Base-by-base conservation (phyloP, 1,284 basidiomycete genomes). In the Rhodotorula sp. region DNA sequence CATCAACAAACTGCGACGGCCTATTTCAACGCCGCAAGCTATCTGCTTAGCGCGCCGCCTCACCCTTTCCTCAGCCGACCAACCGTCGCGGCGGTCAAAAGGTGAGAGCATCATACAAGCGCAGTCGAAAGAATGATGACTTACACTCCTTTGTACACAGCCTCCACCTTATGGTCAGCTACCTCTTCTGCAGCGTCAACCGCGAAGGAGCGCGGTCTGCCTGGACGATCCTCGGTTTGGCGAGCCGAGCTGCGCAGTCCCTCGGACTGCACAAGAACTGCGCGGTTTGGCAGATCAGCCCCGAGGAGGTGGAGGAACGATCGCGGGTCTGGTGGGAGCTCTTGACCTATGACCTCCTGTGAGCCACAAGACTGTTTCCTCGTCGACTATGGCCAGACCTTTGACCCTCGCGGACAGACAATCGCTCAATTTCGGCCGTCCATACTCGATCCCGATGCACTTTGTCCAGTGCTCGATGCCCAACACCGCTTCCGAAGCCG, bases 371-470 rank as follows among this genome's bases (percentile, higher is more conserved):
- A 34, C 6, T 34, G 3, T 34, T 6, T 34, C 34, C 34, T 34
- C 34, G 34, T 34, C 5, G 34, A 34, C 34, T 34, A 0, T 6
- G 34, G 34, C 0, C 34, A 6, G 34, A 34, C 0, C 34, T 34
- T 34, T 34, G 34, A 34, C 34, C 34, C 34, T 34, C 10, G 1
- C 38, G 38, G 38, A n/a, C 50, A 52, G 50, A n/a, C 76, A 76
- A 58, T 69, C 66, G n/a, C 72, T 77, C 61, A 77, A 77, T 68
- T 77, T 76, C 66, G 76, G 76, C 8, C 76, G 76, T 15, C 76
- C 76, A 23, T 77, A 77, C 63, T 69, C 71, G 31, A 69, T 66
- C 45, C 75, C 75, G 28, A 49, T 62, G 18, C 73, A 76, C 61
- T 68, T 77, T 34, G 69, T 72, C 60, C 34, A 31, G 28, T 57